A percentile compares a stretch with the other conserved stretches of the same genome.
Evolutionary conservation across 768 basidiomycete species (phyloP).

Genomic region (Gymnopilus junonius): DNA sequence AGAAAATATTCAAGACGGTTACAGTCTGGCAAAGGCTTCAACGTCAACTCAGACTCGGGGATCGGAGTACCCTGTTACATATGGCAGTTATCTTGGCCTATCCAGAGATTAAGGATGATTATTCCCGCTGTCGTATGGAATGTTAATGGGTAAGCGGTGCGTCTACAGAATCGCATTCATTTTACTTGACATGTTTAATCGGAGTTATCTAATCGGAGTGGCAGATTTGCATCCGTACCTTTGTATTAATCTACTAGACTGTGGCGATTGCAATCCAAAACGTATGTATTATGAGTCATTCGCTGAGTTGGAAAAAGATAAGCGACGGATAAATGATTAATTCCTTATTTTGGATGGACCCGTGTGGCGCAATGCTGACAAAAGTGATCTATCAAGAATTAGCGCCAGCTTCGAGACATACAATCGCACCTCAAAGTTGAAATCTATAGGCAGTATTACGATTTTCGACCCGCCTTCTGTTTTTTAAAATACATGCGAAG

Average conservation of each 20-base stretch:
- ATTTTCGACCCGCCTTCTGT: background rate
- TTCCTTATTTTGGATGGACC: background rate
- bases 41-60: background rate
- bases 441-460: background rate
- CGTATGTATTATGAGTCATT: background rate
- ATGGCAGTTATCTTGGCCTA: too few species aligned
- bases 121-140: background rate
- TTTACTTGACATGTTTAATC: background rate
- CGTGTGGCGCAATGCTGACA: constrained; percentile 1
- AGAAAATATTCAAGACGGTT: background rate
- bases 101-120: background rate
- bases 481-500: background rate
- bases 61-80: background rate
- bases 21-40: background rate
- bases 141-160: background rate
- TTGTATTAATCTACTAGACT: background rate
- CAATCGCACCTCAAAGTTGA: background rate
- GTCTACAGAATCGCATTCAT: background rate
- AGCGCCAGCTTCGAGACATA: background rate
- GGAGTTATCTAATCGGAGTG: background rate
- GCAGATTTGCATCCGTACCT: background rate
- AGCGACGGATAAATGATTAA: background rate
- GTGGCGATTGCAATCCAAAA: too few species aligned
- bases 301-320: background rate
- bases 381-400: background rate